phyloP scores from a whole-genome alignment of 495 filamentous ascomycete species.

The Aspergillus hancockii region DNA sequence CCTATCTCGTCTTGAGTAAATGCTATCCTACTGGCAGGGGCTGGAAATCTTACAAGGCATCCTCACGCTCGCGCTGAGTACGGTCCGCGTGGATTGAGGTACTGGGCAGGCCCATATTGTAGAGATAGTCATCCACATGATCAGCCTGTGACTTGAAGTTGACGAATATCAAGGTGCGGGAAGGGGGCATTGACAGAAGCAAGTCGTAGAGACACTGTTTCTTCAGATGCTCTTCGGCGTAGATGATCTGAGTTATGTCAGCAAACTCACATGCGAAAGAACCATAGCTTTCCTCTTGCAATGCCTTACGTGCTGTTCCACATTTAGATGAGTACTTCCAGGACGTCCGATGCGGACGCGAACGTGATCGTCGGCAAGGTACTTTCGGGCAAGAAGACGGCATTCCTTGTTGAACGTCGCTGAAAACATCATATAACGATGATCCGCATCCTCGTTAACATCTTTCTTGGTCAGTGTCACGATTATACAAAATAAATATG shows the following conservation, averaged over 20 bases:
- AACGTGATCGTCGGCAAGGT: constrained; percentile 69
- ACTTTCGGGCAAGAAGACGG: constrained; percentile 72
- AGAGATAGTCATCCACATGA: constrained; percentile 83
- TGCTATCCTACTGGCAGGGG: not conserved
- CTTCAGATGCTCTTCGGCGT: constrained; percentile 62
- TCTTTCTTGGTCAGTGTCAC: constrained; percentile 34
- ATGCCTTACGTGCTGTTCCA: constrained; percentile 61
- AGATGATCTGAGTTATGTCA: constrained; percentile 51
- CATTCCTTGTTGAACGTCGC: constrained; percentile 83
- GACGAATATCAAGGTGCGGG: constrained; percentile 89
- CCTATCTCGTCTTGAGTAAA: constrained; percentile 31
- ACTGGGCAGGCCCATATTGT: constrained; percentile 71
- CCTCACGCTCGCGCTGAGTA: constrained; percentile 90
- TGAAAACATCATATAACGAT: constrained; percentile 90
- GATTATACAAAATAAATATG: constrained; percentile 14
- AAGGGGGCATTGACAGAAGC: constrained; percentile 63
- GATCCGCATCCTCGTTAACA: constrained; percentile 76
- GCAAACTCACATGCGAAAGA: not conserved
- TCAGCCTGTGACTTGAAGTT: constrained; percentile 77
- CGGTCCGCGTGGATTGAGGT: constrained; percentile 87
- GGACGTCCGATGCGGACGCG: constrained; percentile 83
- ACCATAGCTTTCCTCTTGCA: not conserved
- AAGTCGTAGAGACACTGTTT: constrained; percentile 71
- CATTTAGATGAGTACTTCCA: constrained; percentile 75
- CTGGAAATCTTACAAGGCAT: constrained; percentile 68